Percentiles rank a stretch among this genome's conserved stretches.
phyloP scores from a whole-genome alignment of 1,139 yeast species.

The Scheffersomyces parashehatae region DNA sequence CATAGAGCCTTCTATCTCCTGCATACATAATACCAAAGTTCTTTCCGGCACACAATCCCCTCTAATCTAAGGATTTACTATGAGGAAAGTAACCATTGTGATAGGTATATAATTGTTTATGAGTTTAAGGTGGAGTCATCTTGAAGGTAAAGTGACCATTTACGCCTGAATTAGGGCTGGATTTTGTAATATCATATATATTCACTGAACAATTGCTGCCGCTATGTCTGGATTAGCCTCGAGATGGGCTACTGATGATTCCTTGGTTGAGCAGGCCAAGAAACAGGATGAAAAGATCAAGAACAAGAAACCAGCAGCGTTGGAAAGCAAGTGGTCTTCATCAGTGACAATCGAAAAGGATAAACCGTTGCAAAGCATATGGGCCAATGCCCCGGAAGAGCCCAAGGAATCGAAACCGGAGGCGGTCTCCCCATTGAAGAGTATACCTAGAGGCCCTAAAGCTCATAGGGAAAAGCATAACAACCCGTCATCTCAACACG shows the following conservation, averaged over 20 bases:
- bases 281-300: slow-evolving; percentile 18
- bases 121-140: too few relatives aligned
- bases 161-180: neutral
- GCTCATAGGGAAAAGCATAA: neutral
- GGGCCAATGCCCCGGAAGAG: slow-evolving; percentile 24
- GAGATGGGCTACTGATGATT: slow-evolving; percentile 39
- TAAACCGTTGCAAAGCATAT: slow-evolving; percentile 26
- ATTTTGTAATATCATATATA: neutral
- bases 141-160: too few relatives aligned
- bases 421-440: too few relatives aligned
- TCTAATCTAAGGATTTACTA: too few relatives aligned
- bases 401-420: too few relatives aligned
- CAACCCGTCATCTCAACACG: neutral
- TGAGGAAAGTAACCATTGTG: too few relatives aligned
- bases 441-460: too few relatives aligned
- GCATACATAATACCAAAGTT: too few relatives aligned
- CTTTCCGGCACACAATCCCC: too few relatives aligned
- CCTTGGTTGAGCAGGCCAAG: slow-evolving; percentile 25
- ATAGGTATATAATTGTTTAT: too few relatives aligned
- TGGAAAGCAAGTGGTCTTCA: slow-evolving; percentile 12
- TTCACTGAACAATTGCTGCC: neutral
- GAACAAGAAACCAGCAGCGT: neutral
- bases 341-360: slow-evolving; percentile 11
- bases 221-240: slow-evolving; percentile 36
- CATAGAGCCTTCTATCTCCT: too few relatives aligned